Evolutionary conservation across 2,329 filamentous ascomycete genomes (phyloP).

Genomic region (Aureobasidium pullulans): DNA sequence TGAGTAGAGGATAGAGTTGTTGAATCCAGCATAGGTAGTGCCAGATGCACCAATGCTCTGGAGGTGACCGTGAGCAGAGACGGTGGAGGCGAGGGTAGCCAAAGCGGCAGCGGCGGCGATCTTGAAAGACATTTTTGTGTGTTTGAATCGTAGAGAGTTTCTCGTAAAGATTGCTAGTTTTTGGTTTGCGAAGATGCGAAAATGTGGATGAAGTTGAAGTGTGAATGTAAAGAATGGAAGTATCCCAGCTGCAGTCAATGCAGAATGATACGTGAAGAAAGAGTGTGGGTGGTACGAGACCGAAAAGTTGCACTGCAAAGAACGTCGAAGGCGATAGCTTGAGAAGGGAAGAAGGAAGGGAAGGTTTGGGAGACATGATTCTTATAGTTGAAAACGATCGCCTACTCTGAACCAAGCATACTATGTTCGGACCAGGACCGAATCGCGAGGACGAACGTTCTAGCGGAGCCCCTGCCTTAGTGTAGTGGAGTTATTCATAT

Average conservation of each 20-base stretch:
- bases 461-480: constrained; percentile 13
- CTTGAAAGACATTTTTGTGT: constrained; percentile 21
- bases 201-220: not conserved
- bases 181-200: constrained; percentile 2
- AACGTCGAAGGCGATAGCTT: constrained; percentile 11
- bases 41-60: constrained; percentile 41
- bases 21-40: constrained; percentile 38
- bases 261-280: constrained; percentile 13
- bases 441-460: not conserved
- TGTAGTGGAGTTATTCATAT: constrained; percentile 9
- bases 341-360: not conserved
- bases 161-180: constrained; percentile 4
- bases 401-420: not conserved
- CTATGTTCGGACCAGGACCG: not conserved
- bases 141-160: constrained; percentile 3
- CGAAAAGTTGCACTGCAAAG: constrained; percentile 12
- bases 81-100: constrained; percentile 30
- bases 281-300: constrained; percentile 14
- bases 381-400: constrained; percentile 1
- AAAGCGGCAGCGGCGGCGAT: constrained; percentile 23
- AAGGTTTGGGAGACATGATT: not conserved
- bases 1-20: constrained; percentile 33
- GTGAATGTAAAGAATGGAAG: constrained; percentile 3
- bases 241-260: constrained; percentile 15
- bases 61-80: constrained; percentile 41